Evolutionary conservation across 352 stramenopile genomes (phyloP), one percentile per base, ranked within the genome.

Genomic region (Phytophthora brassicae): DNA sequence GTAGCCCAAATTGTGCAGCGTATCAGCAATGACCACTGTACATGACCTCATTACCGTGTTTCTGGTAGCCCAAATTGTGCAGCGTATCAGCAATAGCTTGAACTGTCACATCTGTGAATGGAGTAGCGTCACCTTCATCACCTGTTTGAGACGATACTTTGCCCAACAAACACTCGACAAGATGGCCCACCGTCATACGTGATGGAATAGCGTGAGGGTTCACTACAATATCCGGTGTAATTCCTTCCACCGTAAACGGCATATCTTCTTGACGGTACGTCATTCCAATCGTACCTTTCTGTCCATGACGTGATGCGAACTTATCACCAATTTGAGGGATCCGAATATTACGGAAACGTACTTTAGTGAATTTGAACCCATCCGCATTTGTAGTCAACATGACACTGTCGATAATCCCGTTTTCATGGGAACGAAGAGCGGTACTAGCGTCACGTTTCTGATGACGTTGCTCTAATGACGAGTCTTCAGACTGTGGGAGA

Each of bases 131-230:
- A 64, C 97, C 97, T 78, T 99, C 96, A 48, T 97, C 93, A 60
- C 97, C 98, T 47, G 97, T 97, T 56, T 99, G 94, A 14, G 96
- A 96, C 20, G 87, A 97, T 48, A 99, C 95, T 86, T 99, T 99
- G 41, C 97, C 97, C 4, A 99, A 74, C 23, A 99, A 75, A 95
- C 97, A 99, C 80, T 99, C 98, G 74, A 99, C 97, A 61, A 99
- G 86, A 78, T 99, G 96, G 19, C 96, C 98, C 69, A 99, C 99
- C 35, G 98, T 99, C 98, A 99, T 99, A 90, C 98, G 97, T 48
- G 93, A 99, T 49, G 98, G 98, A 92, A 99, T 99, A 62, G 97
- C 98, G 84, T 99, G 98, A 13, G 98, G 98, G 80, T 99, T 99
- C 29, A 99, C 96, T 72, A 99, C 98, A 60, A 99, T 99, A 78